A percentile compares a stretch with the other conserved stretches of the same genome.
Conservation (phyloP, 805 yeast genomes). For the Citeromyces nyonsensis region DNA sequence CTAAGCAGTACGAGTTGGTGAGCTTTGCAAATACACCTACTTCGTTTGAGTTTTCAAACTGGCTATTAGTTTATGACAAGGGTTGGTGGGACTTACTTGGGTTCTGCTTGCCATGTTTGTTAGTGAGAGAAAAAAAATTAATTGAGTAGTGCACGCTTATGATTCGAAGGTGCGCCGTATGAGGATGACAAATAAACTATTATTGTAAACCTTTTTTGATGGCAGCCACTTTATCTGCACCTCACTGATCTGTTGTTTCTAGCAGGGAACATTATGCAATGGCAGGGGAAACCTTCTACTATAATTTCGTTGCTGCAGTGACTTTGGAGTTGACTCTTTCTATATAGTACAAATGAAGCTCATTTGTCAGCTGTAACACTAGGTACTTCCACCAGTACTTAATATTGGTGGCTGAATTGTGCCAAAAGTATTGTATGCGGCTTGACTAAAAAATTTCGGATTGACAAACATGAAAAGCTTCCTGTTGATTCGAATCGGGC, state of each 20-base stretch:
- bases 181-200: too few relatives aligned
- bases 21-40: constrained; percentile 91
- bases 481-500: too few relatives aligned
- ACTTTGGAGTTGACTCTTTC: background rate
- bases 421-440: too few relatives aligned
- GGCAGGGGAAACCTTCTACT: background rate
- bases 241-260: too few relatives aligned
- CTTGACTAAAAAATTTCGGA: too few relatives aligned
- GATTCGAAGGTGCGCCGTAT: too few relatives aligned
- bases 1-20: constrained; percentile 91
- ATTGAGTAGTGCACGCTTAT: background rate
- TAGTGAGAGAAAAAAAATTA: background rate
- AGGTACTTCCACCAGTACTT: too few relatives aligned
- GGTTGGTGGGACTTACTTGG: constrained; percentile 17
- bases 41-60: constrained; percentile 75
- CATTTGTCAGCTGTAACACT: too few relatives aligned
- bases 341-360: background rate
- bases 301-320: background rate
- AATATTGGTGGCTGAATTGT: too few relatives aligned
- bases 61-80: background rate
- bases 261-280: background rate
- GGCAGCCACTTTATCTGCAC: too few relatives aligned
- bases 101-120: constrained; percentile 50
- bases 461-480: background rate
- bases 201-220: too few relatives aligned